Percentiles rank a stretch among this genome's conserved stretches.
Evolutionary conservation across 805 yeast species (phyloP).

Genomic region (Saturnispora diversa): DNA sequence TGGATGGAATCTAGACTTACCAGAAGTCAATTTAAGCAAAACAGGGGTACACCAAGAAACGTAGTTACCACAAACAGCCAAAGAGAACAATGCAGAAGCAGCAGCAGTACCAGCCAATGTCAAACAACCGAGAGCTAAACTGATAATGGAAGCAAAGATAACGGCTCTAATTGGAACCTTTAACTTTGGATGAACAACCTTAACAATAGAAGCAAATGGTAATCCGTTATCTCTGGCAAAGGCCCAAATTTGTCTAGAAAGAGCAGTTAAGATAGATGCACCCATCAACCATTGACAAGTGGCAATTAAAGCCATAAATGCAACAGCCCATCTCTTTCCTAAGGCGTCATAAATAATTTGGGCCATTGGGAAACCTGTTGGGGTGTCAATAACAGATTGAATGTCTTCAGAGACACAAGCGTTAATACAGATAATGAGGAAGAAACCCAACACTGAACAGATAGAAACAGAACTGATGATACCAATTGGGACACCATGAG

Average conservation of each 20-base stretch:
- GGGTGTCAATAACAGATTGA: constrained; percentile 37
- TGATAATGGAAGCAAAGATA: constrained; percentile 41
- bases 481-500: constrained; percentile 56
- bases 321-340: constrained; percentile 34
- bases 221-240: constrained; percentile 62
- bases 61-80: constrained; percentile 54
- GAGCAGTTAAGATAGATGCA: constrained; percentile 57
- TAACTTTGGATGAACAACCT: constrained; percentile 46
- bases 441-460: constrained; percentile 51
- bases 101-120: constrained; percentile 53
- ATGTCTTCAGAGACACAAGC: constrained; percentile 52
- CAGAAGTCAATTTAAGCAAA: constrained; percentile 42
- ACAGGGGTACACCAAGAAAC: constrained; percentile 59
- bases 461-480: constrained; percentile 48
- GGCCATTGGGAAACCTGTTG: constrained; percentile 54
- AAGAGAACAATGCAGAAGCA: constrained; percentile 59
- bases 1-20: constrained; percentile 45
- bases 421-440: constrained; percentile 51
- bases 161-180: constrained; percentile 65
- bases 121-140: constrained; percentile 47
- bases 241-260: constrained; percentile 59
- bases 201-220: constrained; percentile 50
- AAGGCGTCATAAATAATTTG: constrained; percentile 46
- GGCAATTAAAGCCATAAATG: constrained; percentile 37
- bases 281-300: constrained; percentile 43